Conservation (phyloP, 1,284 basidiomycete species). For the Volvariella volvacea region DNA sequence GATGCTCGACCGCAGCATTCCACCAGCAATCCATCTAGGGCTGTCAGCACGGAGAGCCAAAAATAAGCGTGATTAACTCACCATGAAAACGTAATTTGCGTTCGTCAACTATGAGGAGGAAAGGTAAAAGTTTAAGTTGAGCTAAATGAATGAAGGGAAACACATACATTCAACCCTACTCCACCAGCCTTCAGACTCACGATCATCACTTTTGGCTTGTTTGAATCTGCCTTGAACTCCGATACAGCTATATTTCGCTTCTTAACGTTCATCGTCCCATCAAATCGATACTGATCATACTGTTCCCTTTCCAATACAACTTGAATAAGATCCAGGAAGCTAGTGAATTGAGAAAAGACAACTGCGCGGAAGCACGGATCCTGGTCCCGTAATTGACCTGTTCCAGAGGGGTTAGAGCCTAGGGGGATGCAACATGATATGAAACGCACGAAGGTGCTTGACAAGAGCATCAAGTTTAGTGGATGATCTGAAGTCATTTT, state of each 20-base stretch:
- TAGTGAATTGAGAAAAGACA: slow-evolving; percentile 85
- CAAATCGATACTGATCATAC: slow-evolving; percentile 79
- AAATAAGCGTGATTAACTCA: slow-evolving; percentile 20
- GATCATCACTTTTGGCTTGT: slow-evolving; percentile 74
- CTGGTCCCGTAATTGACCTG: slow-evolving; percentile 57
- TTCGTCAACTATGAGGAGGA: slow-evolving; percentile 51
- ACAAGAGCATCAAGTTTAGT: slow-evolving; percentile 81
- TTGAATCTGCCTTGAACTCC: slow-evolving; percentile 63
- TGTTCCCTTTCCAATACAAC: slow-evolving; percentile 68
- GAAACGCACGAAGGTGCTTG: slow-evolving; percentile 51
- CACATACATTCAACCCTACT: slow-evolving; percentile 77
- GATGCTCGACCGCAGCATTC: slow-evolving; percentile 87
- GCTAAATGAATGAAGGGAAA: neutral
- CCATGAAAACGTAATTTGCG: slow-evolving; percentile 86
- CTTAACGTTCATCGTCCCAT: slow-evolving; percentile 89
- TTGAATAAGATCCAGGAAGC: slow-evolving; percentile 81
- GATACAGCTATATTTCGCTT: slow-evolving; percentile 73
- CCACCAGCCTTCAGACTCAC: slow-evolving; percentile 93
- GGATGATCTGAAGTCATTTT: slow-evolving; percentile 82
- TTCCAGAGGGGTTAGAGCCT: neutral
- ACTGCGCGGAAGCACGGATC: slow-evolving; percentile 81
- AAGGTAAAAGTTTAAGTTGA: slow-evolving; percentile 3
- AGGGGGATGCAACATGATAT: neutral
- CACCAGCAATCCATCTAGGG: slow-evolving; percentile 92
- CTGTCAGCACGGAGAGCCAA: slow-evolving; percentile 6